phyloP scores from a whole-genome alignment of 495 filamentous ascomycete species.

The Penicillium lagena region DNA sequence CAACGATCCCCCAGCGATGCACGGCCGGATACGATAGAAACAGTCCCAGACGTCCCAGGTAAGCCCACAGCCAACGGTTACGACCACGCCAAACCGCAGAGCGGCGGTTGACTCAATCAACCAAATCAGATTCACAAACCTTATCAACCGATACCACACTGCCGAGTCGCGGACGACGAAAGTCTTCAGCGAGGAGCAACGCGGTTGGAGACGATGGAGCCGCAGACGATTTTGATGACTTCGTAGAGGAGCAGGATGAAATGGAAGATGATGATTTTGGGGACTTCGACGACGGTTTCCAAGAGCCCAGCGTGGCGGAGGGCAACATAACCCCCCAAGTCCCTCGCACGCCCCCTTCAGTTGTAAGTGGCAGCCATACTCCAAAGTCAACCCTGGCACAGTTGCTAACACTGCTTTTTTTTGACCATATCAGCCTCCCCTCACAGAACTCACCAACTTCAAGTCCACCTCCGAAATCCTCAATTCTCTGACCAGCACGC shows the following conservation, averaged over 20 bases:
- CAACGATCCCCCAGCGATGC: slow-evolving; percentile 38
- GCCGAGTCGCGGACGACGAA: slow-evolving; percentile 16
- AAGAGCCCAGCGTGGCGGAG: slow-evolving; percentile 47
- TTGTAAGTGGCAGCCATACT: slow-evolving; percentile 36
- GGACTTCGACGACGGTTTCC: slow-evolving; percentile 85
- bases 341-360: slow-evolving; percentile 33
- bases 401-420: neutral
- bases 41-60: slow-evolving; percentile 33
- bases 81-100: too few relatives aligned
- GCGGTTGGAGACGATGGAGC: slow-evolving; percentile 32
- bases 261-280: slow-evolving; percentile 68
- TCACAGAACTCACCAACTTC: slow-evolving; percentile 66
- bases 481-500: slow-evolving; percentile 37
- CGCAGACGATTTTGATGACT: slow-evolving; percentile 91
- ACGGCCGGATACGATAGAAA: slow-evolving; percentile 42
- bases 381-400: too few relatives aligned
- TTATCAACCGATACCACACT: slow-evolving; percentile 27
- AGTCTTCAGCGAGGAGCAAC: slow-evolving; percentile 7
- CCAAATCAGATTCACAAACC: too few relatives aligned
- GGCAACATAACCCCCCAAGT: slow-evolving; percentile 25
- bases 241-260: slow-evolving; percentile 72
- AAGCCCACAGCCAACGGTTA: too few relatives aligned
- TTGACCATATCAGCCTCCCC: slow-evolving; percentile 46
- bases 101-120: too few relatives aligned
- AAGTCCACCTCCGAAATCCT: slow-evolving; percentile 44